Conservation (phyloP, 352 stramenopile genomes). For the Aphanomyces euteiches region DNA sequence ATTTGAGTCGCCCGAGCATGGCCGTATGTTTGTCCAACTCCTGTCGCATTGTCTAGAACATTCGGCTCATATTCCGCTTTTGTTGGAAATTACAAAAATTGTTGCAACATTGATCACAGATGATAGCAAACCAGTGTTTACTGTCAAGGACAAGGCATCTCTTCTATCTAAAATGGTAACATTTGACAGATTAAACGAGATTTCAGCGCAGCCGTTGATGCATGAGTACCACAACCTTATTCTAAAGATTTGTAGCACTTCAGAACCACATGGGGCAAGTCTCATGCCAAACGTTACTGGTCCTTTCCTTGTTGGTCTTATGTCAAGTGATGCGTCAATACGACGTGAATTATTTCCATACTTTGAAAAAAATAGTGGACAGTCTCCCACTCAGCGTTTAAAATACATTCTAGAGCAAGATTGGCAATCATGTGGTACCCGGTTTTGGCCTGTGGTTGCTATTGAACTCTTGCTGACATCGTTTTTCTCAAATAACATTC, state of each 20-base stretch:
- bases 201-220: constrained; percentile 72
- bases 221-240: constrained; percentile 78
- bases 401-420: constrained; percentile 76
- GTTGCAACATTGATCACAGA: constrained; percentile 62
- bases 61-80: constrained; percentile 75
- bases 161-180: constrained; percentile 81
- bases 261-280: constrained; percentile 49
- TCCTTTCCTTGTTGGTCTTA: constrained; percentile 73
- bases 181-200: constrained; percentile 83
- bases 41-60: constrained; percentile 82
- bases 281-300: constrained; percentile 65
- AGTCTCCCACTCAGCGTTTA: constrained; percentile 47
- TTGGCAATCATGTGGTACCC: constrained; percentile 80
- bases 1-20: constrained; percentile 64
- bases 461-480: constrained; percentile 60
- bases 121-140: constrained; percentile 58
- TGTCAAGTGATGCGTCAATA: constrained; percentile 61
- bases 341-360: constrained; percentile 70
- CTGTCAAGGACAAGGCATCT: constrained; percentile 84
- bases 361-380: constrained; percentile 42
- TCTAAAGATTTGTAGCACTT: constrained; percentile 65
- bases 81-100: constrained; percentile 80
- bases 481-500: neutral
- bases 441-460: constrained; percentile 79
- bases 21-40: constrained; percentile 77